phyloP scores from a whole-genome alignment of 352 stramenopile genomes.

The Peronospora destructor region DNA sequence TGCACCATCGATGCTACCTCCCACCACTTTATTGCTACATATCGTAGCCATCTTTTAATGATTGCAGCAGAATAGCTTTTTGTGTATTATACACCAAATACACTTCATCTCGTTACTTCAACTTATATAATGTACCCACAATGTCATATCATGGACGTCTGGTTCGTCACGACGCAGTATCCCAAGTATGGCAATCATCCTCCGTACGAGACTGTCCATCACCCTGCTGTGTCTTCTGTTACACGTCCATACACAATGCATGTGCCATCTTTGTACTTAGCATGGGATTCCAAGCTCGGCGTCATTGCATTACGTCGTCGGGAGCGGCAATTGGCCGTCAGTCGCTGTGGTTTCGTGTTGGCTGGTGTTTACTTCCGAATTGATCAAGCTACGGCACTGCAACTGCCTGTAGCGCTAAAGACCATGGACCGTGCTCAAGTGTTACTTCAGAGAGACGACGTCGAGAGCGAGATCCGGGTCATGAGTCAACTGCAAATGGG shows the following conservation, averaged over 20 bases:
- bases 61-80: background rate
- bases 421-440: constrained; percentile 73
- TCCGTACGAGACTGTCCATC: constrained; percentile 50
- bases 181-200: constrained; percentile 39
- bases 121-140: background rate
- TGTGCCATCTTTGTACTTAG: constrained; percentile 56
- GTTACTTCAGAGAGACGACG: constrained; percentile 66
- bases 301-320: constrained; percentile 69
- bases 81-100: constrained; percentile 2
- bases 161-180: constrained; percentile 57
- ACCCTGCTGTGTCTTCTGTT: constrained; percentile 43
- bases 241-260: constrained; percentile 48
- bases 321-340: constrained; percentile 60
- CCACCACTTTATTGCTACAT: constrained; percentile 22
- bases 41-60: constrained; percentile 30
- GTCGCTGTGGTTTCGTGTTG: constrained; percentile 76
- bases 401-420: constrained; percentile 70
- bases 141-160: constrained; percentile 53
- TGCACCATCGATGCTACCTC: constrained; percentile 1
- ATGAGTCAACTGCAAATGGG: constrained; percentile 73
- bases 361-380: constrained; percentile 66
- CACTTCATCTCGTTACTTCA: constrained; percentile 11
- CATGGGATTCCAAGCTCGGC: constrained; percentile 57
- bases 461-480: constrained; percentile 73
- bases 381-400: constrained; percentile 33